phyloP scores from a whole-genome alignment of 345 rosid species.

The Eucalyptus regnans region DNA sequence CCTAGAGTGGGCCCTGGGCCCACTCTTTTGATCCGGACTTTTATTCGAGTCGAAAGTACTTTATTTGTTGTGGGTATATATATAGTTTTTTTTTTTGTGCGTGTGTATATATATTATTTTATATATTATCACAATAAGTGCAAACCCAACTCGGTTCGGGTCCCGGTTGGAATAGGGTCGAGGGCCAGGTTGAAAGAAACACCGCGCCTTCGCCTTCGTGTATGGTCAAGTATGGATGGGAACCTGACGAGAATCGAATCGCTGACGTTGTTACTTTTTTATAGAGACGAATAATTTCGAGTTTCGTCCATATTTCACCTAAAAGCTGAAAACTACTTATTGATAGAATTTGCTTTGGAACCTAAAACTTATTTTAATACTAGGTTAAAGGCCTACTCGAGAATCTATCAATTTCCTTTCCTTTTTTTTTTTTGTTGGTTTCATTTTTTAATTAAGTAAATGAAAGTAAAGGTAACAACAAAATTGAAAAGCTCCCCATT shows the following conservation, averaged over 20 bases:
- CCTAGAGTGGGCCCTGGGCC: neutral
- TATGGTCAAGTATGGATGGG: fast-evolving
- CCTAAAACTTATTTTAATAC: neutral
- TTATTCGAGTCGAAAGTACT: neutral
- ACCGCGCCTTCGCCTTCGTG: too few relatives aligned
- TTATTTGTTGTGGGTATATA: neutral
- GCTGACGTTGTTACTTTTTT: neutral
- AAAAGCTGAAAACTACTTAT: neutral
- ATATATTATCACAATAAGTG: neutral
- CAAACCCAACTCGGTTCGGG: neutral
- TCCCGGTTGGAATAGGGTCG: fast-evolving
- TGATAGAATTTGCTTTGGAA: too few relatives aligned
- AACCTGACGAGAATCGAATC: fast-evolving
- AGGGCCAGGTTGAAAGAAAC: neutral
- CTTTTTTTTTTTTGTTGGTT: too few relatives aligned
- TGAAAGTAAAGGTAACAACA: neutral
- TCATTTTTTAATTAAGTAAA: neutral
- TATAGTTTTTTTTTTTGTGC: neutral
- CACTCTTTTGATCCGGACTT: neutral
- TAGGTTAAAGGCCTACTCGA: too few relatives aligned
- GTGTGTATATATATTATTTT: neutral
- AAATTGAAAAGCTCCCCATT: too few relatives aligned
- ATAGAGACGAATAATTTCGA: neutral
- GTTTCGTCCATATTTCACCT: too few relatives aligned
- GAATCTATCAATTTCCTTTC: too few relatives aligned